A percentile compares a stretch with the other conserved stretches of the same genome.
These are phyloP conservation scores for Kwoniella sp. DNA, from an alignment of 768 basidiomycete species.

Conservation along the genomic window DNA sequence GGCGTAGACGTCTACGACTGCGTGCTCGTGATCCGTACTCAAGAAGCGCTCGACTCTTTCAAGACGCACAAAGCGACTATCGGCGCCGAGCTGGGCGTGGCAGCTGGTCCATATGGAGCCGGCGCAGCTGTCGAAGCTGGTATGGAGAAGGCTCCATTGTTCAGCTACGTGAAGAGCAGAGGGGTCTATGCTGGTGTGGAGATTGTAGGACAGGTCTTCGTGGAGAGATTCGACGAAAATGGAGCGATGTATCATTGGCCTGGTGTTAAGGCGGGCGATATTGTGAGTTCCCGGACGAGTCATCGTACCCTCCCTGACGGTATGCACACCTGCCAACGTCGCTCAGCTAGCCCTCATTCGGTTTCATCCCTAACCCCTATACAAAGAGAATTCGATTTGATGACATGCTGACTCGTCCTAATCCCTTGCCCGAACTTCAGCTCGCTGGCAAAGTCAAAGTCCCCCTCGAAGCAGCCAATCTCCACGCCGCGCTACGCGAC, in stretches of 20 bases:
- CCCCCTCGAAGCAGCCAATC: conserved; percentile 42
- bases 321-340: not conserved
- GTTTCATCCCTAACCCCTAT: too few relatives aligned
- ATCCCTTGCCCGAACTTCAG: conserved; percentile 20
- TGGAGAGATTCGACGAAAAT: conserved; percentile 54
- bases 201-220: conserved; percentile 56
- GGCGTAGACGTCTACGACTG: conserved; percentile 57
- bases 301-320: too few relatives aligned
- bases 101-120: conserved; percentile 55
- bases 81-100: conserved; percentile 52
- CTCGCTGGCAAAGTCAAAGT: conserved; percentile 50
- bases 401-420: not conserved
- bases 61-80: conserved; percentile 53
- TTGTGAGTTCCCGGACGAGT: conserved; percentile 34
- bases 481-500: conserved; percentile 45
- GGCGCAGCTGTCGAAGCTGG: conserved; percentile 55
- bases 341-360: too few relatives aligned
- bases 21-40: conserved; percentile 53
- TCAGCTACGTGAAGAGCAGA: conserved; percentile 49
- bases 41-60: conserved; percentile 54
- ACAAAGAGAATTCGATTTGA: too few relatives aligned
- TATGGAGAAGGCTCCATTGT: conserved; percentile 52
- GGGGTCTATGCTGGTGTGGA: conserved; percentile 56
- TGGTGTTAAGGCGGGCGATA: conserved; percentile 53
- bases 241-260: conserved; percentile 55